phyloP scores from a whole-genome alignment of 1,284 basidiomycete species.

The Cryptococcus sp. region DNA sequence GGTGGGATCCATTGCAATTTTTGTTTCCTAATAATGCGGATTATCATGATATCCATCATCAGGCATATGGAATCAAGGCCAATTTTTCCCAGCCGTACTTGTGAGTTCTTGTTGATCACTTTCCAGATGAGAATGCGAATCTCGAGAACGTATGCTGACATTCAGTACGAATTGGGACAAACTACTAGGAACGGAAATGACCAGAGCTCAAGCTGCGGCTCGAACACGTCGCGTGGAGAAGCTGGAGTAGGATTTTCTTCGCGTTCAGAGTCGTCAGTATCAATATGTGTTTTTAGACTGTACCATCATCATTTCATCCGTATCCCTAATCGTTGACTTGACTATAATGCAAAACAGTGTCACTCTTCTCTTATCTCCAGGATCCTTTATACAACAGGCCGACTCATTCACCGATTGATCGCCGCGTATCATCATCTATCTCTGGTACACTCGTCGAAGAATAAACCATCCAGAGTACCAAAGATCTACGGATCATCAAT shows the following conservation, averaged over 20 bases:
- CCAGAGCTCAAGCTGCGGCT: slow-evolving; percentile 35
- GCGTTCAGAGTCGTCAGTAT: not conserved
- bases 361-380: too few relatives aligned
- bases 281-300: slow-evolving; percentile 1
- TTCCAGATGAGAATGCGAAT: too few relatives aligned
- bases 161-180: slow-evolving; percentile 48
- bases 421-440: slow-evolving; percentile 2
- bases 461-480: too few relatives aligned
- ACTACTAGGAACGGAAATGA: slow-evolving; percentile 47
- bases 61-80: slow-evolving; percentile 86
- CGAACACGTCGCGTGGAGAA: slow-evolving; percentile 23
- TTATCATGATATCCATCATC: slow-evolving; percentile 98
- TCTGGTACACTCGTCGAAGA: not conserved
- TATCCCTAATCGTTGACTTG: too few relatives aligned
- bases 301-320: slow-evolving; percentile 1
- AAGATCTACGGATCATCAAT: too few relatives aligned
- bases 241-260: slow-evolving; percentile 6
- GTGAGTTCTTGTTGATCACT: slow-evolving; percentile 23
- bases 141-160: slow-evolving; percentile 7
- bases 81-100: slow-evolving; percentile 96
- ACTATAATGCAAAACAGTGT: too few relatives aligned
- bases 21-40: slow-evolving; percentile 90
- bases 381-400: too few relatives aligned
- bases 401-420: not conserved
- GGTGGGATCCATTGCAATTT: slow-evolving; percentile 84